phyloP scores from a whole-genome alignment of 2,329 filamentous ascomycete genomes.

The Madurella mycetomatis region DNA sequence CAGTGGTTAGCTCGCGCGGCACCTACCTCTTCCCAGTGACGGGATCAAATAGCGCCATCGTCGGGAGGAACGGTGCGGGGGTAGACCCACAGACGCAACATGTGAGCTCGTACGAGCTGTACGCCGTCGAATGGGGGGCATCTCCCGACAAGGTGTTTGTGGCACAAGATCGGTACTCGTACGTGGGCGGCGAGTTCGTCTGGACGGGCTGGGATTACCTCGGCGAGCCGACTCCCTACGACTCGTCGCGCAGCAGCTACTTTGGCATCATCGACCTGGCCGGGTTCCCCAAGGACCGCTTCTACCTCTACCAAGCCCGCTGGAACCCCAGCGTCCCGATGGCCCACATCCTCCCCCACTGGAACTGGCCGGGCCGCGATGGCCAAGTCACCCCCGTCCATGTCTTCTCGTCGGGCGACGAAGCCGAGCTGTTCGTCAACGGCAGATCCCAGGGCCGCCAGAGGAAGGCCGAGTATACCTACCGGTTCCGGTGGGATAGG shows the following conservation, averaged over 20 bases:
- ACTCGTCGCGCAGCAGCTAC: conserved; percentile 46
- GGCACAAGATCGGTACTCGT: conserved; percentile 43
- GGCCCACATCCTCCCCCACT: conserved; percentile 53
- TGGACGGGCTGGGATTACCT: conserved; percentile 32
- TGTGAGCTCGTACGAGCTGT: conserved; percentile 47
- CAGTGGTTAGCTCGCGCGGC: conserved; percentile 46
- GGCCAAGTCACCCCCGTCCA: conserved; percentile 50
- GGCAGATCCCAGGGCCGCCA: conserved; percentile 41
- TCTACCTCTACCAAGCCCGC: conserved; percentile 50
- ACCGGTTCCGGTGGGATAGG: conserved; percentile 51
- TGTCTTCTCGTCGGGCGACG: conserved; percentile 48
- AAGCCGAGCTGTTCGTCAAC: conserved; percentile 53
- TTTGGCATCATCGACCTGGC: conserved; percentile 55
- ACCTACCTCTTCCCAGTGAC: conserved; percentile 51
- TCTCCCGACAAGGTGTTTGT: conserved; percentile 51
- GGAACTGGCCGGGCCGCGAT: conserved; percentile 48
- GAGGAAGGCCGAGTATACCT: conserved; percentile 34
- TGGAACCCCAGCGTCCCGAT: conserved; percentile 46
- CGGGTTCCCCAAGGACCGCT: conserved; percentile 54
- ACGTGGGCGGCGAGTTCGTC: conserved; percentile 44
- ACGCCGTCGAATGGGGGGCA: conserved; percentile 42
- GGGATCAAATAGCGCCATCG: conserved; percentile 24
- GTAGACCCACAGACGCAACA: conserved; percentile 33
- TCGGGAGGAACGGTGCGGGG: conserved; percentile 37
- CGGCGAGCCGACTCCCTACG: conserved; percentile 36